Evolutionary conservation across 305 asterid genomes (phyloP).

Genomic region (Solanum hybrid): DNA sequence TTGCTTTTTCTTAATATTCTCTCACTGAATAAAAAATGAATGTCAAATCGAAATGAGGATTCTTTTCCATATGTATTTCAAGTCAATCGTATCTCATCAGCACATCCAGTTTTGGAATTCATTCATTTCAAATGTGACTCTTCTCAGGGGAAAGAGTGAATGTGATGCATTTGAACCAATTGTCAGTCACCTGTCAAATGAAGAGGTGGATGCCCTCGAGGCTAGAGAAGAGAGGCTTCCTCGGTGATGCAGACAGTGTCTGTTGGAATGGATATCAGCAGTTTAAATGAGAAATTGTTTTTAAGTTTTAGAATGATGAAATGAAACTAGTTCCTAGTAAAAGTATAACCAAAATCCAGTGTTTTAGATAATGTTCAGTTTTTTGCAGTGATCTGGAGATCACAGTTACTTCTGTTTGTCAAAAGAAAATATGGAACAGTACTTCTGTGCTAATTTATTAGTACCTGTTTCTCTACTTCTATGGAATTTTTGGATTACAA

Average conservation of each 20-base stretch:
- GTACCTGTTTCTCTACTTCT: not conserved
- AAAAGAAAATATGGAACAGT: not conserved
- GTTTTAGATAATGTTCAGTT: not conserved
- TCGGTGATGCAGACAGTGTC: slow-evolving; percentile 17
- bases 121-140: not conserved
- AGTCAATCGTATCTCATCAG: not conserved
- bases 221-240: slow-evolving; percentile 64
- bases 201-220: slow-evolving; percentile 78
- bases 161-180: slow-evolving; percentile 77
- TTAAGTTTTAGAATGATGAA: not conserved
- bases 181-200: slow-evolving; percentile 69
- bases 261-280: not conserved
- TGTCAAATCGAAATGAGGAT: not conserved
- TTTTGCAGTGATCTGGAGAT: not conserved
- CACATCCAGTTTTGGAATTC: not conserved
- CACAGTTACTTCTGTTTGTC: not conserved
- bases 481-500: not conserved
- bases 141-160: slow-evolving; percentile 68
- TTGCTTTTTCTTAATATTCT: not conserved
- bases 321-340: not conserved
- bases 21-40: not conserved
- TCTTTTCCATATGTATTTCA: not conserved
- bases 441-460: not conserved
- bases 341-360: not conserved
- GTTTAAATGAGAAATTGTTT: not conserved